Percentiles rank a stretch among this genome's conserved stretches.
Conservation (phyloP, 139 green algal species). For the Haematococcus sp. region DNA sequence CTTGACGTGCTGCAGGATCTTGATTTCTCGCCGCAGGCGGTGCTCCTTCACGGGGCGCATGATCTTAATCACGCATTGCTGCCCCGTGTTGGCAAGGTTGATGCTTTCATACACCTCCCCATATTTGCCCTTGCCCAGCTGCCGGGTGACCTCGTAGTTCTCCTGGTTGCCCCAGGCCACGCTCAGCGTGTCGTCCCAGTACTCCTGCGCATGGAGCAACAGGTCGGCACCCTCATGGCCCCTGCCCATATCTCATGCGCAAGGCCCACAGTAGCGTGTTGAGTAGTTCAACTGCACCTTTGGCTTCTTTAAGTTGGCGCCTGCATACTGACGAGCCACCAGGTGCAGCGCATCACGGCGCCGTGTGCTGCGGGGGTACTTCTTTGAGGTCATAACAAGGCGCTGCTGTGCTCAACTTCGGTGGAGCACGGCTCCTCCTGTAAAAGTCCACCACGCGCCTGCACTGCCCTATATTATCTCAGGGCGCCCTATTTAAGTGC, state of each 20-base stretch:
- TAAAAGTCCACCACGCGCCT: too few species aligned
- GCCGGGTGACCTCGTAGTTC: conserved; percentile 36
- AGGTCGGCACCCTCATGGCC: too few species aligned
- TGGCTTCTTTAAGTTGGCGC: conserved; percentile 81
- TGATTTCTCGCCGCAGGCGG: conserved; percentile 94
- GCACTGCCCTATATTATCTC: neutral
- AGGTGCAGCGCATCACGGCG: conserved; percentile 35
- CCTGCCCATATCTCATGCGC: too few species aligned
- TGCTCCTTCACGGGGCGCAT: conserved; percentile 99
- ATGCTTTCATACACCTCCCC: conserved; percentile 97
- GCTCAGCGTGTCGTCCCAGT: conserved; percentile 92
- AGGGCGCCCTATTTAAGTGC: neutral
- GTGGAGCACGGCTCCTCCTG: too few species aligned
- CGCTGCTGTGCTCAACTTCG: too few species aligned
- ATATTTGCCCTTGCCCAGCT: conserved; percentile 86
- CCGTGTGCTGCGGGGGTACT: conserved; percentile 40
- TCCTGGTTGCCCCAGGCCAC: conserved; percentile 63
- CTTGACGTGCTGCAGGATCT: conserved; percentile 95
- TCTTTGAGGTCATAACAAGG: conserved; percentile 19
- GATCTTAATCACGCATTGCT: conserved; percentile 95
- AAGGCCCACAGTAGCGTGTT: too few species aligned
- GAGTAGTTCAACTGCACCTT: too few species aligned
- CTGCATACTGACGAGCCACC: conserved; percentile 70
- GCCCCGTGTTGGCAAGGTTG: conserved; percentile 48
- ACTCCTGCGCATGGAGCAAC: conserved; percentile 46